Conservation (phyloP, 1,139 yeast genomes). For the Petasospora fabianii region DNA sequence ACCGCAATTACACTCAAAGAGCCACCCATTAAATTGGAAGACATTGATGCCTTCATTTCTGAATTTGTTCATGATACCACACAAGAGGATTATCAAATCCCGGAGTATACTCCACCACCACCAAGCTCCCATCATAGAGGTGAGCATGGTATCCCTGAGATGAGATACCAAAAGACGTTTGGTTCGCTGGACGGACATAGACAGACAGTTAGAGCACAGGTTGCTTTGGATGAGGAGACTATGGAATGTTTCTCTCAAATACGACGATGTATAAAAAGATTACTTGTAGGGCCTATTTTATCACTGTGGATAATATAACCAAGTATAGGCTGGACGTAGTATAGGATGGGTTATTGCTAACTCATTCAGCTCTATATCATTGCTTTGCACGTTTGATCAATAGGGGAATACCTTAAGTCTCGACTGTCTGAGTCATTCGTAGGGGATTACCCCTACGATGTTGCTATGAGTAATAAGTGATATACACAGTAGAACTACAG, state of each 20-base stretch:
- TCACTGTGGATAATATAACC: neutral
- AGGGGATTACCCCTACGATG: too few species aligned
- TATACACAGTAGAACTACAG: too few species aligned
- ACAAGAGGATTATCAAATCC: neutral
- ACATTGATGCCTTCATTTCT: conserved; percentile 2
- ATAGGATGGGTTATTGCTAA: too few species aligned
- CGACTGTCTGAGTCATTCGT: too few species aligned
- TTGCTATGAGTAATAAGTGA: too few species aligned
- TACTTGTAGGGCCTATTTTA: neutral
- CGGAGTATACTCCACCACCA: neutral
- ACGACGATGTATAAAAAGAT: conserved; percentile 5
- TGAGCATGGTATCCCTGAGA: conserved; percentile 7
- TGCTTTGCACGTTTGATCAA: too few species aligned
- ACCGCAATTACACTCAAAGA: neutral
- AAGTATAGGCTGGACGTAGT: too few species aligned
- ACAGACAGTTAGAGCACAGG: conserved; percentile 4
- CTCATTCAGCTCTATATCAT: too few species aligned
- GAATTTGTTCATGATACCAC: conserved; percentile 3
- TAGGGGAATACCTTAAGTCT: too few species aligned
- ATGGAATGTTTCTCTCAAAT: conserved; percentile 2
- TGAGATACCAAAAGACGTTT: conserved; percentile 12
- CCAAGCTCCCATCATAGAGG: neutral
- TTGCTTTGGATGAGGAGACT: conserved; percentile 1
- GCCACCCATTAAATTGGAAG: neutral
- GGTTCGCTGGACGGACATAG: conserved; percentile 10